Evolutionary conservation across 208 protist species (phyloP).

Genomic region (Leishmania amazonensis): DNA sequence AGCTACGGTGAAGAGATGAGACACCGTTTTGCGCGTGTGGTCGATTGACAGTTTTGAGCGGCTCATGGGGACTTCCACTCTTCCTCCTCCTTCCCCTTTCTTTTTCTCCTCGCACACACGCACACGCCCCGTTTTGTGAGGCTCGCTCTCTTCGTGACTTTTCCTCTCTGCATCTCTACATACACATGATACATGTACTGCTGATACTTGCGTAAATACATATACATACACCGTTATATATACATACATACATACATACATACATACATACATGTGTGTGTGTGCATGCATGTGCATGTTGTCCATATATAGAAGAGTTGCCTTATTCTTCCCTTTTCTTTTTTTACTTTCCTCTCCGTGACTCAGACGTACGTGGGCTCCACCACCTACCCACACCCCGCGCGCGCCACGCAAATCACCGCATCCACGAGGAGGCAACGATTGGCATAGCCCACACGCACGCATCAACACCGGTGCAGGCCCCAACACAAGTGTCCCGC

Average conservation of each 20-base stretch:
- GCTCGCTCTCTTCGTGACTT: neutral
- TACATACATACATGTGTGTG: too few species aligned
- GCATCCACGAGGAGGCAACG: too few species aligned
- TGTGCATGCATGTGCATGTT: too few species aligned
- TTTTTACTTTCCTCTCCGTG: constrained; percentile 2
- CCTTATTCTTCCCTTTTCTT: constrained; percentile 1
- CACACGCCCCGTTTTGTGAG: neutral
- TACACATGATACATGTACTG: neutral
- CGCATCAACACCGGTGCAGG: neutral
- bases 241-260: too few species aligned
- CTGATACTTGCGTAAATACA: neutral
- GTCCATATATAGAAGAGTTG: too few species aligned
- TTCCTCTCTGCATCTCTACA: too few species aligned
- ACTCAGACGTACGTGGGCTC: neutral
- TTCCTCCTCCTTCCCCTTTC: neutral
- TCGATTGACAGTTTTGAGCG: neutral
- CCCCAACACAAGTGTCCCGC: neutral
- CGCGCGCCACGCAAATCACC: too few species aligned
- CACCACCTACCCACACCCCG: neutral
- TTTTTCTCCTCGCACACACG: neutral
- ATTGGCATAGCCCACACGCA: neutral
- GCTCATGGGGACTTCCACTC: neutral
- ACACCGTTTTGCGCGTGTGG: neutral
- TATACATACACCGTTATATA: neutral
- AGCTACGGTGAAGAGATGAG: neutral